Conservation (phyloP, 352 stramenopile genomes). For the Phytopythium litorale region DNA sequence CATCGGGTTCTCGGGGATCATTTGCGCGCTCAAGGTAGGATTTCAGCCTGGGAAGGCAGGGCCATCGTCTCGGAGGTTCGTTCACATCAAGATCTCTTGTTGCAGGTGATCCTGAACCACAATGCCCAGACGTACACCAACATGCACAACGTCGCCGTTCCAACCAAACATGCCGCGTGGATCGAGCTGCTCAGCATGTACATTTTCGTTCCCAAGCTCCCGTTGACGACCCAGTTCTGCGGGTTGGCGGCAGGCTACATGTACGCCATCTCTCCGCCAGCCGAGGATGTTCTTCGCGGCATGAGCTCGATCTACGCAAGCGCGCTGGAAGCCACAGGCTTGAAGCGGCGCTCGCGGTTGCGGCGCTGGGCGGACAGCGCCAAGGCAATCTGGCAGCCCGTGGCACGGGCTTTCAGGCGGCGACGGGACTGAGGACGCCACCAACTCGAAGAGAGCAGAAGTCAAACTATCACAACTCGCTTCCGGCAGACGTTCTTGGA, state of each 20-base stretch:
- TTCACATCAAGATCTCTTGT: background rate
- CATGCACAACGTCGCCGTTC: slow-evolving; percentile 68
- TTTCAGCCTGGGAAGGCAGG: background rate
- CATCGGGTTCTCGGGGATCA: slow-evolving; percentile 72
- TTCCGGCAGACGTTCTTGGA: no score
- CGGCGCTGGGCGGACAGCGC: background rate
- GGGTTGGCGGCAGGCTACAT: slow-evolving; percentile 57
- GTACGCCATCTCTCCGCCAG: background rate
- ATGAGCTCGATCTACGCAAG: background rate
- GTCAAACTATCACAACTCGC: background rate
- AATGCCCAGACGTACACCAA: slow-evolving; percentile 55
- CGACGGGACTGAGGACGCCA: background rate
- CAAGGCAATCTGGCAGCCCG: background rate
- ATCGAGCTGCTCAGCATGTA: slow-evolving; percentile 87
- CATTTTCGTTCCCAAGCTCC: slow-evolving; percentile 69
- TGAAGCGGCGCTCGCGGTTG: background rate
- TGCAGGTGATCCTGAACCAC: slow-evolving; percentile 78
- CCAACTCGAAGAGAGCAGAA: background rate
- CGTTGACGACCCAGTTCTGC: slow-evolving; percentile 81
- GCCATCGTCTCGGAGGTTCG: background rate
- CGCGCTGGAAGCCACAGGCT: background rate
- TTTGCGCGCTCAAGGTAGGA: slow-evolving; percentile 75
- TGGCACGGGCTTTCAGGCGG: background rate
- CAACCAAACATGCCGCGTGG: slow-evolving; percentile 86
- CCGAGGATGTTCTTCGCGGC: background rate